These are phyloP conservation scores for Stemphylium beticola DNA, from an alignment of 2,329 filamentous ascomycete species.

Conservation along the genomic window DNA sequence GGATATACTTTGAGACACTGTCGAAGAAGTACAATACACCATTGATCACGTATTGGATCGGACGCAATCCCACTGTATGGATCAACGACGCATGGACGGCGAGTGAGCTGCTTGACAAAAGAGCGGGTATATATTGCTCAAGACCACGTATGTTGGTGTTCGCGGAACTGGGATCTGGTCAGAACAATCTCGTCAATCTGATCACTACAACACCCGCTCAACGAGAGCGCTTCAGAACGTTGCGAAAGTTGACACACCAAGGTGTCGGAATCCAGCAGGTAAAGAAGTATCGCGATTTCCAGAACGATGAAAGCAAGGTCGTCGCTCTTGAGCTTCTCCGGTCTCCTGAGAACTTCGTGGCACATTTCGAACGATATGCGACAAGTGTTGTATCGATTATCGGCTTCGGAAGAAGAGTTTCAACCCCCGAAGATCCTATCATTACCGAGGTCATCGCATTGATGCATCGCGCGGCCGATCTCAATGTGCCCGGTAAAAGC, in stretches of 20 bases:
- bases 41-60: constrained; percentile 63
- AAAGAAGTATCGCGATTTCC: constrained; percentile 61
- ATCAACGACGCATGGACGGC: constrained; percentile 57
- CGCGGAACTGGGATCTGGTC: constrained; percentile 46
- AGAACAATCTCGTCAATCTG: constrained; percentile 47
- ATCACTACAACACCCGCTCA: constrained; percentile 38
- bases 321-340: constrained; percentile 57
- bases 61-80: constrained; percentile 48
- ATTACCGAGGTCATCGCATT: constrained; percentile 65
- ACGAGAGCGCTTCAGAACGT: constrained; percentile 40
- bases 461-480: constrained; percentile 63
- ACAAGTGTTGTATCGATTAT: constrained; percentile 63
- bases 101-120: constrained; percentile 61
- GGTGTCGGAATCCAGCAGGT: constrained; percentile 58
- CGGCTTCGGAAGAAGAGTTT: constrained; percentile 62
- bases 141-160: constrained; percentile 57
- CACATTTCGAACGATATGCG: constrained; percentile 61
- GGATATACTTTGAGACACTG: constrained; percentile 63
- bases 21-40: constrained; percentile 58
- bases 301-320: constrained; percentile 64
- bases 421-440: constrained; percentile 60
- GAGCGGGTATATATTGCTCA: constrained; percentile 60
- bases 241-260: constrained; percentile 44
- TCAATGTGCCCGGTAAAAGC: constrained; percentile 57
- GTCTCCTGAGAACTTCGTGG: constrained; percentile 57